These are phyloP conservation scores for Exophiala viscosa DNA, from an alignment of 2,329 filamentous ascomycete species.

Conservation along the genomic window DNA sequence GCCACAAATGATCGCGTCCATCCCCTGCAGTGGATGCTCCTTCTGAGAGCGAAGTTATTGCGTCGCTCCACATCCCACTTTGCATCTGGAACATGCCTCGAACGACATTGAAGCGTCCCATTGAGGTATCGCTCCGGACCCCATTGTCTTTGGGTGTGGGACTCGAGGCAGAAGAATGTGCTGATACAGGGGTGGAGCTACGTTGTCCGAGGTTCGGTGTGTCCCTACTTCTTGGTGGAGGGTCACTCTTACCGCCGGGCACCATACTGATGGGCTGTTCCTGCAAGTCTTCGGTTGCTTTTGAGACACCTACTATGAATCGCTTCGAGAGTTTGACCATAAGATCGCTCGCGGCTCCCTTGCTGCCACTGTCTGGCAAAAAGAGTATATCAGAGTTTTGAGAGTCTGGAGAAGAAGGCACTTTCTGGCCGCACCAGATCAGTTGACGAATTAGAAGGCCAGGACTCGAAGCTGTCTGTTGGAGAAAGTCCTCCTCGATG, in stretches of 20 bases:
- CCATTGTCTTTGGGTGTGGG: constrained; percentile 4
- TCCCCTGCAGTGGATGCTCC: constrained; percentile 72
- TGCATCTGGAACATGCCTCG: constrained; percentile 52
- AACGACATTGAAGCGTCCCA: constrained; percentile 22
- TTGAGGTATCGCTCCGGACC: constrained; percentile 18
- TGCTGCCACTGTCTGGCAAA: constrained; percentile 8
- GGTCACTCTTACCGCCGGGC: neutral
- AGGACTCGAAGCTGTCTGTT: constrained; percentile 1
- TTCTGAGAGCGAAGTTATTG: constrained; percentile 76
- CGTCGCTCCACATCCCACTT: constrained; percentile 85
- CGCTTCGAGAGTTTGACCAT: constrained; percentile 8
- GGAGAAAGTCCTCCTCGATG: constrained; percentile 14
- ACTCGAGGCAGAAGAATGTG: constrained; percentile 8
- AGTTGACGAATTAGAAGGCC: constrained; percentile 17
- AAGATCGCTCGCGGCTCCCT: constrained; percentile 6
- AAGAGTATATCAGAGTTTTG: constrained; percentile 3
- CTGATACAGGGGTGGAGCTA: constrained; percentile 8
- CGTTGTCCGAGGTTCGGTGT: constrained; percentile 5
- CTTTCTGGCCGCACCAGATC: constrained; percentile 5
- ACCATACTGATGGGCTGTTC: constrained; percentile 24
- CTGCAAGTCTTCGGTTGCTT: constrained; percentile 9
- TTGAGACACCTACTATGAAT: neutral
- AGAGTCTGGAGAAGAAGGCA: neutral
- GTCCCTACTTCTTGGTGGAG: constrained; percentile 3
- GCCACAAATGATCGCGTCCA: constrained; percentile 91